phyloP scores from a whole-genome alignment of 2,329 filamentous ascomycete genomes.

The Botryosphaeria dothidea region DNA sequence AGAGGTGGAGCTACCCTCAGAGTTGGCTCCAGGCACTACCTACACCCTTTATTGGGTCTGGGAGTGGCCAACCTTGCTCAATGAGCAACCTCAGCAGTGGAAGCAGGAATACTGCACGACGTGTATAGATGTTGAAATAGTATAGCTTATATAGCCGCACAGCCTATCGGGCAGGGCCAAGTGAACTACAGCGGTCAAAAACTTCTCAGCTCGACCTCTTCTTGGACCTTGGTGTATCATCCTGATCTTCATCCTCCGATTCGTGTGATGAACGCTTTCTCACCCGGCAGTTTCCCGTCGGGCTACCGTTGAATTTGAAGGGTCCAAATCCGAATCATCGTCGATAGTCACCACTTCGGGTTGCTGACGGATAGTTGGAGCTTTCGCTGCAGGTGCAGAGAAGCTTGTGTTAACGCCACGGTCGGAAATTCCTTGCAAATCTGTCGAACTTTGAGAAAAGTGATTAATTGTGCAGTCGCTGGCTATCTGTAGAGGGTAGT shows the following conservation, averaged over 20 bases:
- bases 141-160: constrained; percentile 22
- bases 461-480: no score
- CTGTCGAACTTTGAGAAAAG: background rate
- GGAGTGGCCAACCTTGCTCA: constrained; percentile 74
- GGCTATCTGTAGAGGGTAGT: no score
- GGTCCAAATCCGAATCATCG: no score
- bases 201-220: background rate
- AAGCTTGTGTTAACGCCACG: no score
- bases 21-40: constrained; percentile 60
- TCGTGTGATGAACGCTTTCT: background rate
- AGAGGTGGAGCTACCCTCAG: constrained; percentile 71
- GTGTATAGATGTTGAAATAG: constrained; percentile 57
- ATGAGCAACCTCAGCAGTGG: constrained; percentile 43
- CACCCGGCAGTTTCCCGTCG: background rate
- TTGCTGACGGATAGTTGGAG: no score
- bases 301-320: background rate
- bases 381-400: no score
- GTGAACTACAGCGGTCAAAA: background rate
- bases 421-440: background rate
- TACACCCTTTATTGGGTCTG: constrained; percentile 96
- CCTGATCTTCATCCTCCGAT: background rate
- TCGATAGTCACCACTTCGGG: no score
- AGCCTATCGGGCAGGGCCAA: background rate
- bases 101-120: constrained; percentile 62
- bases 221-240: background rate